Evolutionary conservation across 768 basidiomycete genomes (phyloP).

Genomic region (Russula sp.): DNA sequence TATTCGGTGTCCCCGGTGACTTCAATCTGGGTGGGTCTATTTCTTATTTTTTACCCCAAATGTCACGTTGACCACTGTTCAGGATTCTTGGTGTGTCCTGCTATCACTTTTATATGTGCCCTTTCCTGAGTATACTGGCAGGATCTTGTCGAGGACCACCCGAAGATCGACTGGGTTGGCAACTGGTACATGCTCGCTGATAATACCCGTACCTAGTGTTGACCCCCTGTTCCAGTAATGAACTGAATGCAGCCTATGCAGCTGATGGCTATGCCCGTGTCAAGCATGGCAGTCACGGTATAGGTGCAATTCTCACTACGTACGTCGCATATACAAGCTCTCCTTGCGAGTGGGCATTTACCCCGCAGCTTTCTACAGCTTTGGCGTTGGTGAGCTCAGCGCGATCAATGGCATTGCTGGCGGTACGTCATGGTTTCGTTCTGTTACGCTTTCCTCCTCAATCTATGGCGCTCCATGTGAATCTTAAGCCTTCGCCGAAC

Average conservation of each 20-base stretch:
- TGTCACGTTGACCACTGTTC: background rate
- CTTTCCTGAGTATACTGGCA: conserved; percentile 29
- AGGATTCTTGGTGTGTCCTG: conserved; percentile 42
- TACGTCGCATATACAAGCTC: conserved; percentile 29
- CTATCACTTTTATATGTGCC: background rate
- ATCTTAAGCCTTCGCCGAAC: conserved; percentile 69
- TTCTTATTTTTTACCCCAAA: background rate
- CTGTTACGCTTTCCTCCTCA: background rate
- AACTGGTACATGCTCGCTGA: conserved; percentile 50
- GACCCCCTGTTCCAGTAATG: conserved; percentile 47
- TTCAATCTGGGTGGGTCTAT: conserved; percentile 57
- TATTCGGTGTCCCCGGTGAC: conserved; percentile 87
- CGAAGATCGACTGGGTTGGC: conserved; percentile 78
- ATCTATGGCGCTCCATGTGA: background rate
- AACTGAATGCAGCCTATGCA: conserved; percentile 85
- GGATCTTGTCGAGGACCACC: conserved; percentile 80
- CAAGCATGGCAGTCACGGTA: conserved; percentile 48
- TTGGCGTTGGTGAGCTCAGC: conserved; percentile 91
- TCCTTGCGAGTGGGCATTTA: background rate
- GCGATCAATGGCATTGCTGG: conserved; percentile 83
- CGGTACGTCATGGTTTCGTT: conserved; percentile 34
- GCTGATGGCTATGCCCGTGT: conserved; percentile 92
- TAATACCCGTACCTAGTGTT: background rate
- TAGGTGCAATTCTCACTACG: conserved; percentile 79
- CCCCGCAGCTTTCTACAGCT: conserved; percentile 38